phyloP scores from a whole-genome alignment of 192 early-diverging fungal species.

The Coemansia biformis region DNA sequence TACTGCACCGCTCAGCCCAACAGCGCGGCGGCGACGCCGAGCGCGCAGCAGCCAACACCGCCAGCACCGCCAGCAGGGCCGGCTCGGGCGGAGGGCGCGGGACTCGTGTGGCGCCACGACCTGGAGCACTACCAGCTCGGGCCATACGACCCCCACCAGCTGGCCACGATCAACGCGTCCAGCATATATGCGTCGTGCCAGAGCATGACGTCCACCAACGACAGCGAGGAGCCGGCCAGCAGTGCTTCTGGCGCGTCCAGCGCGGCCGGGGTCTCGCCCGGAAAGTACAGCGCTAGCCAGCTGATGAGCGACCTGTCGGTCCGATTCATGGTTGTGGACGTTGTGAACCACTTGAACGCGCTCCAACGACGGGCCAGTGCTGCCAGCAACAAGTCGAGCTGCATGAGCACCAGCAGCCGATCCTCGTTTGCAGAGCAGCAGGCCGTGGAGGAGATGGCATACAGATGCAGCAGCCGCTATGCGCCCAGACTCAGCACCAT shows the following conservation, averaged over 20 bases:
- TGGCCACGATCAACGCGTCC: slow-evolving; percentile 13
- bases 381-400: slow-evolving; percentile 5
- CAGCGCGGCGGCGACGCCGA: too few relatives aligned
- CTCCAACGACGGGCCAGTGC: background rate
- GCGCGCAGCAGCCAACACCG: too few relatives aligned
- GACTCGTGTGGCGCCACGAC: too few relatives aligned
- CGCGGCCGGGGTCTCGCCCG: background rate
- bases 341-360: slow-evolving; percentile 4
- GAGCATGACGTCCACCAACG: slow-evolving; percentile 11
- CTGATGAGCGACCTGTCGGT: slow-evolving; percentile 8
- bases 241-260: background rate
- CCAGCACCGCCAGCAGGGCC: too few relatives aligned
- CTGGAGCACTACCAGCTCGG: background rate
- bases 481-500: slow-evolving; percentile 42
- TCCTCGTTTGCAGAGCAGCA: slow-evolving; percentile 16
- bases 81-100: background rate
- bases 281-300: slow-evolving; percentile 1
- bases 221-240: slow-evolving; percentile 1
- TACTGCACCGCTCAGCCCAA: slow-evolving; percentile 35
- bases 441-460: slow-evolving; percentile 15
- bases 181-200: slow-evolving; percentile 27
- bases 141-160: background rate
- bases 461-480: slow-evolving; percentile 23
- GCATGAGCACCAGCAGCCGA: slow-evolving; percentile 14
- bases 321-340: slow-evolving; percentile 17